phyloP scores from a whole-genome alignment of 148 eudicot species.

The Chenopodium berlandieri region DNA sequence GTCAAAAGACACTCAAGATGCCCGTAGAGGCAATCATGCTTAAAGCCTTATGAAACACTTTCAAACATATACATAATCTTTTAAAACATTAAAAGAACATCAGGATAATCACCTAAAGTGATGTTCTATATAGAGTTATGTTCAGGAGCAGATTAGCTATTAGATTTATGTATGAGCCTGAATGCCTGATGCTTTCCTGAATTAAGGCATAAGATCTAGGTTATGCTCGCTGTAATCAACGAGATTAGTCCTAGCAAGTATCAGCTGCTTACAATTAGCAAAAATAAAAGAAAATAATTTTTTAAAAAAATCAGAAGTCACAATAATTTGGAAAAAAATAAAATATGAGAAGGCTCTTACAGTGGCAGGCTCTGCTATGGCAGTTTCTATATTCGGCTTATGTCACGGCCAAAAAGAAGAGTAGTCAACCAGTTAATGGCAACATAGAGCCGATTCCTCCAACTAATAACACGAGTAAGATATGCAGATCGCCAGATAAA shows the following conservation, averaged over 20 bases:
- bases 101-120: neutral
- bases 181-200: neutral
- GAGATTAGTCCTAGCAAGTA: neutral
- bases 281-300: too few species aligned
- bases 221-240: neutral
- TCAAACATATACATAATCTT: neutral
- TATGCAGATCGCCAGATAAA: constrained; percentile 95
- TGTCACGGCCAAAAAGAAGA: constrained; percentile 88
- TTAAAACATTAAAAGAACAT: too few species aligned
- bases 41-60: neutral
- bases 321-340: neutral
- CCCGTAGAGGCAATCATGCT: too few species aligned
- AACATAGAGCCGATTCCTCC: constrained; percentile 96
- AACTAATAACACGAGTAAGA: constrained; percentile 89
- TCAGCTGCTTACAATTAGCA: neutral
- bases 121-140: neutral
- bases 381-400: constrained; percentile 57
- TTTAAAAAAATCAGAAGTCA: neutral
- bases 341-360: constrained; percentile 11
- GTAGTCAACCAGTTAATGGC: constrained; percentile 93
- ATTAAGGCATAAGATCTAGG: neutral
- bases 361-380: neutral
- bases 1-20: too few species aligned
- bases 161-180: neutral
- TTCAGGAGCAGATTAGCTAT: neutral